These are phyloP conservation scores for Hirschioporus abietinus DNA, from an alignment of 768 basidiomycete species.

Conservation along the genomic window DNA sequence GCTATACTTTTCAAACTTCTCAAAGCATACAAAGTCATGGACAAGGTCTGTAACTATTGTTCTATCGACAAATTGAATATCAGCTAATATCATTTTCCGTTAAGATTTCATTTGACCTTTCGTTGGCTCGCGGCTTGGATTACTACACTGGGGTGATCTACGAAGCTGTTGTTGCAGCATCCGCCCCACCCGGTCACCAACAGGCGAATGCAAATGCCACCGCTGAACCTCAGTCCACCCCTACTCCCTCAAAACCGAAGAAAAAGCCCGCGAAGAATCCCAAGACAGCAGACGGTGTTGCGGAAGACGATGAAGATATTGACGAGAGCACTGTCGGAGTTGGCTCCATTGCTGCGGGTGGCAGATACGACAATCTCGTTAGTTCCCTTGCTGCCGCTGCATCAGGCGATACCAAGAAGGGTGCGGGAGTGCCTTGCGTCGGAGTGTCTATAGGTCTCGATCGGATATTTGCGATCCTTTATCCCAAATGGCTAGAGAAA, in stretches of 20 bases:
- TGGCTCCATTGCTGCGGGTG: slow-evolving; percentile 98
- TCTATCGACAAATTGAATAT: neutral
- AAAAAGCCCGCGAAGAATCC: slow-evolving; percentile 37
- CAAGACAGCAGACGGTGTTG: slow-evolving; percentile 29
- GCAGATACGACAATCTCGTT: slow-evolving; percentile 93
- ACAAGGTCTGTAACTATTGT: slow-evolving; percentile 51
- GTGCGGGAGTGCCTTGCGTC: slow-evolving; percentile 71
- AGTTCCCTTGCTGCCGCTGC: slow-evolving; percentile 85
- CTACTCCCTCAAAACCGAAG: slow-evolving; percentile 27
- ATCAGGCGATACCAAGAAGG: slow-evolving; percentile 66
- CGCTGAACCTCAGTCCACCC: slow-evolving; percentile 28
- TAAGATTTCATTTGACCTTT: slow-evolving; percentile 93
- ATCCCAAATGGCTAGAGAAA: slow-evolving; percentile 78
- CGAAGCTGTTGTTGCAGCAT: slow-evolving; percentile 90
- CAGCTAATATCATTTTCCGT: neutral
- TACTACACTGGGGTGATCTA: slow-evolving; percentile 99
- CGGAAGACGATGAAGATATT: slow-evolving; percentile 70
- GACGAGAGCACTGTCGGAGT: slow-evolving; percentile 94
- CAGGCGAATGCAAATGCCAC: slow-evolving; percentile 46
- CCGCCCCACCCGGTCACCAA: slow-evolving; percentile 83
- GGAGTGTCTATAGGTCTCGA: slow-evolving; percentile 93
- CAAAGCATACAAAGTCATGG: slow-evolving; percentile 68
- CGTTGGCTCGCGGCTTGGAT: slow-evolving; percentile 94
- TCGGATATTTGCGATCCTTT: slow-evolving; percentile 85
- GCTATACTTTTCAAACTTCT: slow-evolving; percentile 76